Conservation (phyloP, 768 basidiomycete species). For the Termitomyces sp. region DNA sequence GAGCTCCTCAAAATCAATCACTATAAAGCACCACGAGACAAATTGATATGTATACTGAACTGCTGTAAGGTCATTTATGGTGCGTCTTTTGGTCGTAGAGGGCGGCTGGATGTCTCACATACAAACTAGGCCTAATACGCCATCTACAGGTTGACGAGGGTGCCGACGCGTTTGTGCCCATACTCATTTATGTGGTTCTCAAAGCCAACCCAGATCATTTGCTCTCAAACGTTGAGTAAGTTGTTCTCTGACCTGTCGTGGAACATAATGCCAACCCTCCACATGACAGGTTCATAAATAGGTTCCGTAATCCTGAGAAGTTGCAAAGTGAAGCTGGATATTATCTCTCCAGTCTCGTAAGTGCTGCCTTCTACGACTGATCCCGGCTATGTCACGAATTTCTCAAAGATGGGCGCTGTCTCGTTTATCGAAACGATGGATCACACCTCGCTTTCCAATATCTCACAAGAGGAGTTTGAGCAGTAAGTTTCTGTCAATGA, state of each 20-base stretch:
- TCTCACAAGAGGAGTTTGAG: conserved; percentile 93
- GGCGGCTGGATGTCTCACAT: conserved; percentile 6
- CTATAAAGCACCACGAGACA: conserved; percentile 98
- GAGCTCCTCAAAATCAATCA: conserved; percentile 97
- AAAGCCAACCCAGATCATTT: conserved; percentile 93
- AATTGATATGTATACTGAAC: conserved; percentile 95
- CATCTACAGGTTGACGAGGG: conserved; percentile 83
- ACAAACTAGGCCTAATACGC: conserved; percentile 72
- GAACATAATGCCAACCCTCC: not conserved
- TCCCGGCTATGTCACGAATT: not conserved
- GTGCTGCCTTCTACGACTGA: conserved; percentile 20
- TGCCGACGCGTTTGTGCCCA: conserved; percentile 93
- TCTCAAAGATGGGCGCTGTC: conserved; percentile 84
- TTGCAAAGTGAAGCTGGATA: conserved; percentile 96
- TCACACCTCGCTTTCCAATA: conserved; percentile 89
- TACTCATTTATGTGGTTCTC: conserved; percentile 91
- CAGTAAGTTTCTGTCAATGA: conserved; percentile 34
- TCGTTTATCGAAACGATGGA: conserved; percentile 99
- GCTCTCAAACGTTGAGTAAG: conserved; percentile 93
- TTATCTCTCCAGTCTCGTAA: conserved; percentile 90
- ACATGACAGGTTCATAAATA: conserved; percentile 83
- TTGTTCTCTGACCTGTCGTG: conserved; percentile 4
- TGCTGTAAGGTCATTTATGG: conserved; percentile 99
- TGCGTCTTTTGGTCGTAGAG: conserved; percentile 33
- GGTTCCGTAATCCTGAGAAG: conserved; percentile 87